A percentile compares a stretch with the other conserved stretches of the same genome.
These are phyloP conservation scores for Verticillium klebahnii DNA, from an alignment of 2,329 filamentous ascomycete species.

Conservation along the genomic window DNA sequence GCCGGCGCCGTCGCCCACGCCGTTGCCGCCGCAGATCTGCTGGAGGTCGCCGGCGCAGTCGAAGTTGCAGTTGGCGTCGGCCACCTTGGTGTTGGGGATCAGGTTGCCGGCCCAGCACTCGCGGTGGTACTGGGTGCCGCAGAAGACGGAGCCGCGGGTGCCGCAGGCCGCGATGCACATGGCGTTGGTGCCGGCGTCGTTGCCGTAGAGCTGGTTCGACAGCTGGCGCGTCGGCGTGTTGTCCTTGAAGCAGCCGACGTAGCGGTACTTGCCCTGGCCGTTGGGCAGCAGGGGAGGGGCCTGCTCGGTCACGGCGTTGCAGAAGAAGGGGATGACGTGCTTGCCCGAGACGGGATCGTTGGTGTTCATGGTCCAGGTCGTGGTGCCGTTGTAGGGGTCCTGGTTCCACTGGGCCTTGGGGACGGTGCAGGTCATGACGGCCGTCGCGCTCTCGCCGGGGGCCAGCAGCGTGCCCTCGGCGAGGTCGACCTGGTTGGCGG, in stretches of 20 bases:
- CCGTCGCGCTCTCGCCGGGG: slow-evolving; percentile 44
- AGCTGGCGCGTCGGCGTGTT: slow-evolving; percentile 51
- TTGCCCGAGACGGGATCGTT: slow-evolving; percentile 48
- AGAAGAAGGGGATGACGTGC: slow-evolving; percentile 46
- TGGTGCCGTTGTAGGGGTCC: slow-evolving; percentile 40
- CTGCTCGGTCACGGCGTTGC: slow-evolving; percentile 46
- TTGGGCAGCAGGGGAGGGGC: slow-evolving; percentile 38
- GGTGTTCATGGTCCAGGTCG: slow-evolving; percentile 52
- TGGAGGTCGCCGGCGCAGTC: slow-evolving; percentile 42
- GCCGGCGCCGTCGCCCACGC: slow-evolving; percentile 17
- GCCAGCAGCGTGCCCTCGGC: slow-evolving; percentile 48
- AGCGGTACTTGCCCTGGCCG: slow-evolving; percentile 42
- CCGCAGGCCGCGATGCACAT: slow-evolving; percentile 39
- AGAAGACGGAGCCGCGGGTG: slow-evolving; percentile 29
- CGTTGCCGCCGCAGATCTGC: slow-evolving; percentile 48
- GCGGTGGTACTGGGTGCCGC: slow-evolving; percentile 41
- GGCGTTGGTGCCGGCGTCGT: slow-evolving; percentile 35
- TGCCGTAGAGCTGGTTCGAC: slow-evolving; percentile 31
- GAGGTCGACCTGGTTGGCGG: slow-evolving; percentile 50
- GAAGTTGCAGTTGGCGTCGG: slow-evolving; percentile 44
- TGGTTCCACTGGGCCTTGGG: slow-evolving; percentile 53
- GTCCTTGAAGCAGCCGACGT: slow-evolving; percentile 50
- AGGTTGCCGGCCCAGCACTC: slow-evolving; percentile 52
- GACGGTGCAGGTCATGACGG: slow-evolving; percentile 47
- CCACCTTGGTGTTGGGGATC: slow-evolving; percentile 36